phyloP scores from a whole-genome alignment of 2,329 filamentous ascomycete genomes.

The Ascochyta fabae region DNA sequence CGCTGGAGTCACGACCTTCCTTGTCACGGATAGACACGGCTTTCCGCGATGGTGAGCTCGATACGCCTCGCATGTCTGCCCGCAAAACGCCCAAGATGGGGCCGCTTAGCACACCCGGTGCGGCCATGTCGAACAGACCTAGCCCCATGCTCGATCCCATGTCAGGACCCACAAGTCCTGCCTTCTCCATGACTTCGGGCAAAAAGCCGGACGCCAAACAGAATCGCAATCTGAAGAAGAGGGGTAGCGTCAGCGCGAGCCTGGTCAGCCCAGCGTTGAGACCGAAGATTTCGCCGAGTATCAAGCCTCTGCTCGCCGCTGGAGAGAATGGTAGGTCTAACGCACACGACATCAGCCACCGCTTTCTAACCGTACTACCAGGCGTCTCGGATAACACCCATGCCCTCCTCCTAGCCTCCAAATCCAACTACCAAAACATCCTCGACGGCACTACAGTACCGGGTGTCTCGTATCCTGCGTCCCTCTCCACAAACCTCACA shows the following conservation, averaged over 20 bases:
- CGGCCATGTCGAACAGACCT: constrained; percentile 40
- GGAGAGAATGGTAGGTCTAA: constrained; percentile 58
- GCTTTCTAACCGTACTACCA: constrained; percentile 30
- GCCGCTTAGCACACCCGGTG: constrained; percentile 59
- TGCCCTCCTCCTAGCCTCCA: constrained; percentile 82
- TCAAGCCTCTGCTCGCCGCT: constrained; percentile 85
- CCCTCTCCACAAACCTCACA: constrained; percentile 89
- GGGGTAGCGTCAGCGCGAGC: constrained; percentile 64
- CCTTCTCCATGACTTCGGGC: constrained; percentile 33
- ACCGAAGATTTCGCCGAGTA: constrained; percentile 90
- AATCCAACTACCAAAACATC: constrained; percentile 98
- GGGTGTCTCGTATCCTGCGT: constrained; percentile 87
- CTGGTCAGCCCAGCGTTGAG: constrained; percentile 86
- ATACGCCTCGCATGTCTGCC: constrained; percentile 68
- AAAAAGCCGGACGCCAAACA: constrained; percentile 42
- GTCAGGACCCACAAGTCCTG: constrained; percentile 57
- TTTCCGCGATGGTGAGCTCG: constrained; percentile 54
- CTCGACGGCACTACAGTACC: constrained; percentile 90
- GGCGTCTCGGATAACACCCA: constrained; percentile 64
- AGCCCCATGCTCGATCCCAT: constrained; percentile 62
- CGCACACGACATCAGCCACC: neutral
- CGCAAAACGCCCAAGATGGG: constrained; percentile 70
- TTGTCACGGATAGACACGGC: constrained; percentile 60
- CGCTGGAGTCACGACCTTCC: constrained; percentile 56
- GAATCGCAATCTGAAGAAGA: constrained; percentile 47